phyloP scores from a whole-genome alignment of 192 early-diverging fungal species.

The Paraglomus brasilianum region DNA sequence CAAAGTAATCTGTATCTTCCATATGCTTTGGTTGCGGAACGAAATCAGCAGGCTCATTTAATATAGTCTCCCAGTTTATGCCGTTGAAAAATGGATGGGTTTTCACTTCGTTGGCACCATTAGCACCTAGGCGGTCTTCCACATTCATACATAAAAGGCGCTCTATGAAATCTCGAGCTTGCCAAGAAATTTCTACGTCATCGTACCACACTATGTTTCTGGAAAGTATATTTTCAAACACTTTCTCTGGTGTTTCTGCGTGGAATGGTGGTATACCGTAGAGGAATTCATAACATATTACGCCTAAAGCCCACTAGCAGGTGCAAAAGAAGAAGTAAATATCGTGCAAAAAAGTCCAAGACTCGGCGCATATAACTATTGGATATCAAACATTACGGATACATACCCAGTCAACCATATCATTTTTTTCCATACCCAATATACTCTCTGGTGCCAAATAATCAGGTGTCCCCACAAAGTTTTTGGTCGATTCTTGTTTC shows the following conservation, averaged over 20 bases:
- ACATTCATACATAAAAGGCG: slow-evolving; percentile 63
- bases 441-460: slow-evolving; percentile 88
- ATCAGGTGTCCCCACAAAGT: slow-evolving; percentile 84
- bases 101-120: slow-evolving; percentile 74
- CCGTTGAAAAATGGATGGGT: slow-evolving; percentile 70
- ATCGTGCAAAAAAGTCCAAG: background rate
- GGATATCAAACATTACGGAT: background rate
- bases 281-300: slow-evolving; percentile 86
- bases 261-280: slow-evolving; percentile 84
- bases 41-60: slow-evolving; percentile 69
- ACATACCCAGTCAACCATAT: slow-evolving; percentile 85
- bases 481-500: slow-evolving; percentile 49
- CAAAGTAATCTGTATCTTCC: slow-evolving; percentile 95
- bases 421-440: slow-evolving; percentile 77
- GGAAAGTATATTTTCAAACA: slow-evolving; percentile 82
- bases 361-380: background rate
- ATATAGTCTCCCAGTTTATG: slow-evolving; percentile 68
- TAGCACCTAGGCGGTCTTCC: slow-evolving; percentile 63
- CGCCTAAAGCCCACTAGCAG: slow-evolving; percentile 80
- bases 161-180: slow-evolving; percentile 82
- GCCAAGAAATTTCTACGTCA: slow-evolving; percentile 65
- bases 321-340: slow-evolving; percentile 1
- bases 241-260: slow-evolving; percentile 69
- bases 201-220: slow-evolving; percentile 75
- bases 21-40: slow-evolving; percentile 70